phyloP scores from a whole-genome alignment of 768 basidiomycete genomes.

The Collybiopsis confluens region DNA sequence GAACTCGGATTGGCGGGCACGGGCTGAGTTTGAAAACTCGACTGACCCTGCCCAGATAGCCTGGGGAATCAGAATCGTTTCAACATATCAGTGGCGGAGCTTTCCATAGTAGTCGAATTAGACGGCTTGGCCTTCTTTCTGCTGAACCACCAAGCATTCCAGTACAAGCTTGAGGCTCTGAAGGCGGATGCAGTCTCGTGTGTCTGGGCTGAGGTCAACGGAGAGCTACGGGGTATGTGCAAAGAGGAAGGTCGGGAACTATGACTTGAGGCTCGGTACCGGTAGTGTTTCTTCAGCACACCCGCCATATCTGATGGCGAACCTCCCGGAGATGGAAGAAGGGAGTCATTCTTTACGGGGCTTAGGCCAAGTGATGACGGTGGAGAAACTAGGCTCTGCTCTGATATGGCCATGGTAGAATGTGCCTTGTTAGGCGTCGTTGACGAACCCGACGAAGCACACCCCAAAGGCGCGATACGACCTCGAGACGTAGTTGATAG shows the following conservation, averaged over 20 bases:
- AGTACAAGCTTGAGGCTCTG: constrained; percentile 49
- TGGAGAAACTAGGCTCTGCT: constrained; percentile 43
- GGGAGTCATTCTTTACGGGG: constrained; percentile 30
- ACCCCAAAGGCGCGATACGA: constrained; percentile 58
- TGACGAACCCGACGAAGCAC: constrained; percentile 35
- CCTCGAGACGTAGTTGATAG: constrained; percentile 62
- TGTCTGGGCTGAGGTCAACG: constrained; percentile 27
- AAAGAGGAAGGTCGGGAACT: constrained; percentile 54
- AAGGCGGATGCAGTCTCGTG: constrained; percentile 21
- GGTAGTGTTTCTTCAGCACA: constrained; percentile 37
- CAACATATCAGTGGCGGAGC: constrained; percentile 5
- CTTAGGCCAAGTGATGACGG: constrained; percentile 38
- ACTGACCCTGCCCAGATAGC: no score
- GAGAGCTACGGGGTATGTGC: constrained; percentile 48
- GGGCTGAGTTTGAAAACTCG: no score
- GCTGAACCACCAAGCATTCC: constrained; percentile 61
- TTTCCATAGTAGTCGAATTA: constrained; percentile 46
- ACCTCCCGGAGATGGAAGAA: constrained; percentile 57
- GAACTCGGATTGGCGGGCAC: no score
- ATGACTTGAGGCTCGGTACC: constrained; percentile 51
- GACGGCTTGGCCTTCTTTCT: constrained; percentile 49
- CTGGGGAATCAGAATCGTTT: constrained; percentile 1
- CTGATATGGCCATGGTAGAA: constrained; percentile 65
- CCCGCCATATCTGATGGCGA: constrained; percentile 57
- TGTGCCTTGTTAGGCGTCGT: constrained; percentile 45